Evolutionary conservation across 2,329 filamentous ascomycete species (phyloP).

Genomic region (Penicillium thymicola): DNA sequence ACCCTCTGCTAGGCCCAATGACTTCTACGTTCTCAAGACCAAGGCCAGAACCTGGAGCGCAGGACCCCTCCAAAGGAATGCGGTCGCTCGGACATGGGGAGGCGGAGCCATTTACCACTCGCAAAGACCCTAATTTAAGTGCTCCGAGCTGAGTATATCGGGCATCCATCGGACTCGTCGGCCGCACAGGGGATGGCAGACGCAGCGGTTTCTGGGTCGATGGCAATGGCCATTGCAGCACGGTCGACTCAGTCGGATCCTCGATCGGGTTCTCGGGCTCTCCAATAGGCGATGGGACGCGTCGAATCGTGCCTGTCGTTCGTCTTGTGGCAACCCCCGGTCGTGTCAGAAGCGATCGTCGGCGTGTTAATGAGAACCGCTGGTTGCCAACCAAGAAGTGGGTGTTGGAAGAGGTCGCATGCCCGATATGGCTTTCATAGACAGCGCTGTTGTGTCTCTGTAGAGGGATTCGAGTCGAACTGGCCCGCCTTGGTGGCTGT

Average conservation of each 20-base stretch:
- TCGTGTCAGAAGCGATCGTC: slow-evolving; percentile 36
- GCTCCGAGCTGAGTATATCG: slow-evolving; percentile 41
- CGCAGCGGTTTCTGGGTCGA: slow-evolving; percentile 12
- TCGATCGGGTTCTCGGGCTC: slow-evolving; percentile 17
- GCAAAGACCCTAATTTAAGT: slow-evolving; percentile 40
- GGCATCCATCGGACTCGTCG: slow-evolving; percentile 30
- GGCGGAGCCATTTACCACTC: slow-evolving; percentile 39
- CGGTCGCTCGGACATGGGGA: slow-evolving; percentile 40
- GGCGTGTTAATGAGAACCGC: slow-evolving; percentile 37
- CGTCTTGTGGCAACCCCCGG: slow-evolving; percentile 37
- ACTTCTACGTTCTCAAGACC: slow-evolving; percentile 15
- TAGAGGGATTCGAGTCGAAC: slow-evolving; percentile 29
- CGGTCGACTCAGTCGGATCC: slow-evolving; percentile 8
- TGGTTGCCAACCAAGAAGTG: slow-evolving; percentile 33
- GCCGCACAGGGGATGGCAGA: slow-evolving; percentile 11
- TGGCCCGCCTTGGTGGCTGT: slow-evolving; percentile 28
- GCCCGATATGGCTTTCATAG: slow-evolving; percentile 17
- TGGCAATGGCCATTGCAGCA: slow-evolving; percentile 23
- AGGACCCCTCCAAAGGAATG: slow-evolving; percentile 18
- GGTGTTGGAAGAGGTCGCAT: slow-evolving; percentile 33
- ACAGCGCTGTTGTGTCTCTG: slow-evolving; percentile 24
- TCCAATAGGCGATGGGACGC: slow-evolving; percentile 24
- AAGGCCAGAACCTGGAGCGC: slow-evolving; percentile 13
- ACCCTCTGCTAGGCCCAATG: not conserved
- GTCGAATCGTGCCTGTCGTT: slow-evolving; percentile 24